Evolutionary conservation across 202 grass and related monocot species (phyloP).

Genomic region (Carex arenaria): DNA sequence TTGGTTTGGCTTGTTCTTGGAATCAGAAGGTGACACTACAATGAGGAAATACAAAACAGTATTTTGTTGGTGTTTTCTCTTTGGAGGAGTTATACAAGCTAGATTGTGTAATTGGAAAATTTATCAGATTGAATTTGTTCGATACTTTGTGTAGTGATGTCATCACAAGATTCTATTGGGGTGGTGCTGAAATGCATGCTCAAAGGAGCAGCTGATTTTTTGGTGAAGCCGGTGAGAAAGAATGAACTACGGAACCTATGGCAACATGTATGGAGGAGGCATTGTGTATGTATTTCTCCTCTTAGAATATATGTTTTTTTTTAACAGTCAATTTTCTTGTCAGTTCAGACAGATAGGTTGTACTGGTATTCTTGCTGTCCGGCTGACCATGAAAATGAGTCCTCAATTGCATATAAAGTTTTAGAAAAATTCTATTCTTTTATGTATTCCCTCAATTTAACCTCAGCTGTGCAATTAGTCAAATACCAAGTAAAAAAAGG

Average conservation of each 20-base stretch:
- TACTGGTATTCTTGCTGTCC: neutral
- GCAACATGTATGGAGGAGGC: constrained; percentile 98
- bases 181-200: constrained; percentile 96
- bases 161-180: constrained; percentile 88
- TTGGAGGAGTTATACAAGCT: neutral
- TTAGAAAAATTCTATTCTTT: neutral
- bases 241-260: constrained; percentile 92
- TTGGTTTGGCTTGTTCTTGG: neutral
- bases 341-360: neutral
- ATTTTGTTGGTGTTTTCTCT: neutral
- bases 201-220: constrained; percentile 87
- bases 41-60: neutral
- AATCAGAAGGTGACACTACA: neutral
- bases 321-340: neutral
- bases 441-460: neutral
- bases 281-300: constrained; percentile 56
- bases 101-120: neutral
- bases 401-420: neutral
- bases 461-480: neutral
- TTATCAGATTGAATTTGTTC: neutral
- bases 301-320: neutral
- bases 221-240: constrained; percentile 91
- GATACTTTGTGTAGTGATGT: constrained; percentile 70
- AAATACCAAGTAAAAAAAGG: neutral
- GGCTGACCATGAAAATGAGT: neutral